Conservation (phyloP, 169 alveolate species). For the Plasmodium falciparum region DNA sequence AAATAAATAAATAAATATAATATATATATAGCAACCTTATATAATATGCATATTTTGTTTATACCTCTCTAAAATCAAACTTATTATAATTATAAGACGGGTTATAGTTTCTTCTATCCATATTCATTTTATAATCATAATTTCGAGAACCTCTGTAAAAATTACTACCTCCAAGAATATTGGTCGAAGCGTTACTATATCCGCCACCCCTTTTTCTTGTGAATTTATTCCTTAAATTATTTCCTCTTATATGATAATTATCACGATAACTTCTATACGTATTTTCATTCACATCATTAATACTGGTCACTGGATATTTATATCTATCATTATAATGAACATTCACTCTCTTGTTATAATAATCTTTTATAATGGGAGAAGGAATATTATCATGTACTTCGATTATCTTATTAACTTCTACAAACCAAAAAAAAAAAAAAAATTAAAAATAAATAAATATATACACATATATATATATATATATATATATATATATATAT, state of each 20-base stretch:
- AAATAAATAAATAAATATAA: neutral
- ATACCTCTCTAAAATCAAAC: conserved; percentile 51
- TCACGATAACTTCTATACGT: conserved; percentile 49
- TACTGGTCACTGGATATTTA: conserved; percentile 16
- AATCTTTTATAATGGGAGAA: conserved; percentile 26
- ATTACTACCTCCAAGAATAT: conserved; percentile 27
- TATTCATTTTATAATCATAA: conserved; percentile 53
- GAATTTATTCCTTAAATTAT: conserved; percentile 50
- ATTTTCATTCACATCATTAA: conserved; percentile 38
- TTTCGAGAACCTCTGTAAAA: conserved; percentile 54
- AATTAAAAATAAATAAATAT: neutral
- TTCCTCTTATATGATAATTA: conserved; percentile 33
- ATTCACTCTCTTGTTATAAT: conserved; percentile 14
- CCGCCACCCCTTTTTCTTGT: conserved; percentile 48
- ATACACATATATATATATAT: neutral
- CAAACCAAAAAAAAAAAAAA: neutral
- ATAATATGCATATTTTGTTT: neutral
- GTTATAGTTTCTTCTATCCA: conserved; percentile 62
- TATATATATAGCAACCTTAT: too few species aligned
- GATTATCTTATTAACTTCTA: conserved; percentile 3
- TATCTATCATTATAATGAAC: conserved; percentile 38
- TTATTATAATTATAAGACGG: conserved; percentile 39
- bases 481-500: neutral
- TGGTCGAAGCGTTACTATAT: conserved; percentile 33
- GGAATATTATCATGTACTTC: conserved; percentile 15